Evolutionary conservation across 768 basidiomycete genomes (phyloP), one percentile per base, ranked within the genome.

Genomic region (Mycena epipterygia): DNA sequence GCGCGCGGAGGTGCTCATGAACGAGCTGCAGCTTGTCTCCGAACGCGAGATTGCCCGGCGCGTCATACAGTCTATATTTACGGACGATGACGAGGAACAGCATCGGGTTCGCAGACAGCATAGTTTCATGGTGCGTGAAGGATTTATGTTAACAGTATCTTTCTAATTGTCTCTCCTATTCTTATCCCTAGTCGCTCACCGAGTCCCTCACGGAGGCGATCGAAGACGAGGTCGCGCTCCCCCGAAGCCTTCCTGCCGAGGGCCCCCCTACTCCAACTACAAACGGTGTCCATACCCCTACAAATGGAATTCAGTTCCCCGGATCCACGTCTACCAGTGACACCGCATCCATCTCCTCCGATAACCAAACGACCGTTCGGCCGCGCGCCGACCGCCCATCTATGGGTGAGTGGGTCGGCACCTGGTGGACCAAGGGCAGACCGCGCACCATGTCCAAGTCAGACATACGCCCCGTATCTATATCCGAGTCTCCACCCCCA

Each of bases 361-460:
- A 70, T 25, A 64, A 64, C 58, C 68, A 53, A 49, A 71, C 49
- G 41, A 83, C 82, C 2, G 61, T 73, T 23, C 68, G 72, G 17
- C 72, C 72, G 84, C 88, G 61, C 83, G 87, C 8, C 80, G 91
- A 93, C 53, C 87, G 88, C 17, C 85, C 89, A 17, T 80, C 84
- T 0, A 83, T 93, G 53, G 89, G 91, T 23, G 90, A 92, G 55
- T 95, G 93, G 93, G 89, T 94, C 86, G 92, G 93, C 0, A 89
- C 88, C 0, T 93, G 89, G 90, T 91, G 92, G 86, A 84, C 81
- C 21, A 90, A 90, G 76, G 85, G 88, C 37, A 88, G 79, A 52
- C 62, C 79, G 21, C 78, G 80, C 32, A 30, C 64, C 64, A 37
- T 25, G 56, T 62, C 67, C 73, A 48, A 73, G 49, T 30, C 71